A percentile compares a stretch with the other conserved stretches of the same genome.
These are phyloP conservation scores for Fusarium dimerum DNA, from an alignment of 2,329 filamentous ascomycete genomes.

Conservation along the genomic window DNA sequence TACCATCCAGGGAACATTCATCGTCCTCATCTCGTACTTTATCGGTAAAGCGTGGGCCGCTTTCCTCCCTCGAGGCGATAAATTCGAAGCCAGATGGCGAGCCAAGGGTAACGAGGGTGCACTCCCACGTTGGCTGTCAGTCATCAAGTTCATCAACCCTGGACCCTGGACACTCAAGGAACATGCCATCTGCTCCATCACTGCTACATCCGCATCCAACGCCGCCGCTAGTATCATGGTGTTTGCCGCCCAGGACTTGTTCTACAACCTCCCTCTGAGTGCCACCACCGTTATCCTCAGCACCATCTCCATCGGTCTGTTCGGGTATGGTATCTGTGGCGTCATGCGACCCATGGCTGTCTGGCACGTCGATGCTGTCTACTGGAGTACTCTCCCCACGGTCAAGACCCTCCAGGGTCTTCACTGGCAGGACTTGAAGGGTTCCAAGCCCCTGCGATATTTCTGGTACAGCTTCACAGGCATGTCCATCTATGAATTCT, in stretches of 20 bases:
- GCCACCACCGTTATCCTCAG: slow-evolving; percentile 48
- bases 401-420: slow-evolving; percentile 56
- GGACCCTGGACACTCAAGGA: slow-evolving; percentile 58
- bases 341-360: slow-evolving; percentile 55
- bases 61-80: slow-evolving; percentile 52
- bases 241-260: slow-evolving; percentile 52
- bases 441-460: slow-evolving; percentile 50
- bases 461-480: slow-evolving; percentile 53
- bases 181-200: slow-evolving; percentile 55
- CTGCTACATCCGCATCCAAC: slow-evolving; percentile 54
- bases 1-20: slow-evolving; percentile 54
- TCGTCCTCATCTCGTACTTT: slow-evolving; percentile 59
- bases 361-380: slow-evolving; percentile 58
- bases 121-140: slow-evolving; percentile 42
- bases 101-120: slow-evolving; percentile 41
- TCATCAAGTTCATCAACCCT: slow-evolving; percentile 49
- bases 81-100: slow-evolving; percentile 49
- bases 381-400: slow-evolving; percentile 54
- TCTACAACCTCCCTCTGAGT: slow-evolving; percentile 50
- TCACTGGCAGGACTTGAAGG: slow-evolving; percentile 53
- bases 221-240: slow-evolving; percentile 43
- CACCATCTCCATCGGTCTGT: slow-evolving; percentile 55
- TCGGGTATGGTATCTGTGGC: slow-evolving; percentile 56
- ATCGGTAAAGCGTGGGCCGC: slow-evolving; percentile 43
- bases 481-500: slow-evolving; percentile 54